Conservation (phyloP, 1,284 basidiomycete genomes). For the Cystobasidium sp. region DNA sequence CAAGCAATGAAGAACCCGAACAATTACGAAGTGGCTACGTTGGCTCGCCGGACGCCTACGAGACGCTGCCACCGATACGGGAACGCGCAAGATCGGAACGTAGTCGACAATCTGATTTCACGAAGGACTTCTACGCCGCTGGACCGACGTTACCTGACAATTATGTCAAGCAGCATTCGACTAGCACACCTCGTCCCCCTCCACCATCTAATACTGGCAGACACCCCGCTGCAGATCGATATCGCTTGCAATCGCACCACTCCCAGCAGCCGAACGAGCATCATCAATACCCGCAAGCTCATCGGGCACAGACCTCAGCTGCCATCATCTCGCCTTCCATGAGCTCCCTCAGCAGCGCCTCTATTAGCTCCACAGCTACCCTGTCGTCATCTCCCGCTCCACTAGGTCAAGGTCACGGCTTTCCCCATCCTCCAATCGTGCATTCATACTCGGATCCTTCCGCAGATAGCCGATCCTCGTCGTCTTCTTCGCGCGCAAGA, state of each 20-base stretch:
- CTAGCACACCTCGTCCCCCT: background rate
- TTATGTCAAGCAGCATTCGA: background rate
- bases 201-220: background rate
- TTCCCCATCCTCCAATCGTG: conserved; percentile 2
- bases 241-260: background rate
- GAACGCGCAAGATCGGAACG: conserved; percentile 11
- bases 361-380: conserved; percentile 7
- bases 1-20: background rate
- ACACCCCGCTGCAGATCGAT: conserved; percentile 10
- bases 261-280: background rate
- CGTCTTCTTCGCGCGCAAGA: background rate
- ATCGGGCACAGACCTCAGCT: background rate
- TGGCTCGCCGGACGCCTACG: background rate
- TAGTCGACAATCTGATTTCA: conserved; percentile 24
- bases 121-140: conserved; percentile 27
- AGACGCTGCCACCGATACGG: background rate
- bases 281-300: background rate
- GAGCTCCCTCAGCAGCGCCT: background rate
- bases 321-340: background rate
- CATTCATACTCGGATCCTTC: conserved; percentile 34
- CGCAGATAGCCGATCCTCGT: background rate
- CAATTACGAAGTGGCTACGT: background rate
- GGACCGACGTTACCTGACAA: background rate
- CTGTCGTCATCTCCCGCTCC: background rate
- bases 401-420: background rate